Evolutionary conservation across 129 eudicot genomes (phyloP), one percentile per base, ranked within the genome.

Genomic region (Artemisia tridentata): DNA sequence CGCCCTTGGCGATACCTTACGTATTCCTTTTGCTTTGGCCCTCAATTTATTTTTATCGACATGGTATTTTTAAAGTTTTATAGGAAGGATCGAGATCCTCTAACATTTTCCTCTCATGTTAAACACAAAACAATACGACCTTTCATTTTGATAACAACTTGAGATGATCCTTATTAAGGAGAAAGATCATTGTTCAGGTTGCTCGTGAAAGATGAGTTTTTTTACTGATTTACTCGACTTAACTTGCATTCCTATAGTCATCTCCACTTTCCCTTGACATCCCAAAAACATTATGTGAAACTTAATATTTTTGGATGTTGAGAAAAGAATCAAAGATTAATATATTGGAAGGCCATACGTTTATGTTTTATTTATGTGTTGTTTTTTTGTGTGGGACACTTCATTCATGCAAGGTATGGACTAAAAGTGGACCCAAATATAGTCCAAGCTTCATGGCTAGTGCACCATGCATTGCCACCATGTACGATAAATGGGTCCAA

Each of bases 1-100:
- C 67, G 47, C 67, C 16, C 11, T 14, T 29, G 45, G 48, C 67
- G 48, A 61, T 61, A 54, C 67, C 67, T 61, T 29, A 21, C 48
- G n/a, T 29, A 29, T 61, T 15, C 67, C 20, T 61, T 61, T 27
- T 61, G 19, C 21, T 29, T 23, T 61, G 21, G 9, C 67, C 47
- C 20, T 21, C 41, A 21, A 60, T n/a, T 60, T 41, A 60, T 2
- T 29, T 14, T 61, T 25, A 29, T 43, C 16, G 12, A 25, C 19
- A 6, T 18, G 25, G 2, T n/a, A n/a, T 9, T 60, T 23, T 27
- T 21, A 1, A 25, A 25, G 23, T 17, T 1, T 16, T 4, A 12
- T n/a, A 13, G 4, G 19, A 51, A 51, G 12, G 56, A 51, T 51
- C 12, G 19, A 15, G 6, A 51, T 13, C 23, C 23, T 21, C 23